A percentile compares a stretch with the other conserved stretches of the same genome.
Conservation (phyloP, 495 filamentous ascomycete genomes). For the Xylaria acuta region DNA sequence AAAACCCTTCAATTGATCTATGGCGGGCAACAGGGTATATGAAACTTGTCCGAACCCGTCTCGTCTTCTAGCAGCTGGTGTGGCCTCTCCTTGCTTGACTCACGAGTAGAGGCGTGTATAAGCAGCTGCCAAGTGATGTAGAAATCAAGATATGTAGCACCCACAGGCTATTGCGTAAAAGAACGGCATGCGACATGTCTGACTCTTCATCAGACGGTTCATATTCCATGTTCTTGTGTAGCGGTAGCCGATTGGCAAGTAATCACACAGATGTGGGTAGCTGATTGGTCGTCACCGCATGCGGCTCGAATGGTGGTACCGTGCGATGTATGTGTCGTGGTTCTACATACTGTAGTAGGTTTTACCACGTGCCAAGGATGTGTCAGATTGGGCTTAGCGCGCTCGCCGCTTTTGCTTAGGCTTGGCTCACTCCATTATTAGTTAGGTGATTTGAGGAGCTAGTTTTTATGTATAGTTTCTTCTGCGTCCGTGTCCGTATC, state of each 20-base stretch:
- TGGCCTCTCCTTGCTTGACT: background rate
- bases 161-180: background rate
- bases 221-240: background rate
- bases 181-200: background rate
- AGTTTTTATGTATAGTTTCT: too few species aligned
- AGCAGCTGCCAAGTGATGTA: background rate
- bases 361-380: too few species aligned
- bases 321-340: too few species aligned
- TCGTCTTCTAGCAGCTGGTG: background rate
- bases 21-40: background rate
- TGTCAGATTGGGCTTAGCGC: too few species aligned
- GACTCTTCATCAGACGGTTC: background rate
- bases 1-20: background rate
- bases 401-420: too few species aligned
- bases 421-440: too few species aligned
- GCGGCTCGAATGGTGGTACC: background rate
- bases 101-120: background rate
- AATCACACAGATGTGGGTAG: background rate
- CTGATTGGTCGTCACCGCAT: background rate
- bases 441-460: too few species aligned
- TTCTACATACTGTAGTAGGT: too few species aligned
- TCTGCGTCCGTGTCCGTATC: too few species aligned
- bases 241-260: background rate
- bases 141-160: background rate
- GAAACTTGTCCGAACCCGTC: slow-evolving; percentile 9